Percentiles rank a stretch among this genome's conserved stretches.
phyloP scores from a whole-genome alignment of 371 early-diverging fungal genomes.

The Globomyces sp. region DNA sequence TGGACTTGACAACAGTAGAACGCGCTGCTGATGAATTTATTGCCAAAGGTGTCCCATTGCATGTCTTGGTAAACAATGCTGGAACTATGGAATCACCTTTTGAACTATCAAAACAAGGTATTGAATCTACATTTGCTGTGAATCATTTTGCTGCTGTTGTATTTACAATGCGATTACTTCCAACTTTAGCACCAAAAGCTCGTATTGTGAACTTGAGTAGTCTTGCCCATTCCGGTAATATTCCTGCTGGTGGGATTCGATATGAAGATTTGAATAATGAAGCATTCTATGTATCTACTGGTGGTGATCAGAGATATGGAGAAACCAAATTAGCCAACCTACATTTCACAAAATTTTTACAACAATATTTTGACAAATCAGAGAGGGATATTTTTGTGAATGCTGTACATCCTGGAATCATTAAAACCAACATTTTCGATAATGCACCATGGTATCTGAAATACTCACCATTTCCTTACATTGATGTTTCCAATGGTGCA shows the following conservation, averaged over 20 bases:
- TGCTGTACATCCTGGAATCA: slow-evolving; percentile 37
- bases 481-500: slow-evolving; percentile 24
- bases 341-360: slow-evolving; percentile 40
- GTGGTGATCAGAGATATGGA: slow-evolving; percentile 24
- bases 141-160: slow-evolving; percentile 67
- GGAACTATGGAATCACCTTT: slow-evolving; percentile 54
- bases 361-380: slow-evolving; percentile 35
- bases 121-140: slow-evolving; percentile 74
- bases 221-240: slow-evolving; percentile 36
- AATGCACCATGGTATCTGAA: too few species aligned
- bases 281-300: slow-evolving; percentile 7
- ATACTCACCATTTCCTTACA: too few species aligned
- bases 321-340: slow-evolving; percentile 38
- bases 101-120: slow-evolving; percentile 61
- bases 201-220: slow-evolving; percentile 62
- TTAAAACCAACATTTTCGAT: background rate
- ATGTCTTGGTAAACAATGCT: slow-evolving; percentile 62
- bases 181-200: slow-evolving; percentile 30
- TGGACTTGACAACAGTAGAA: slow-evolving; percentile 42
- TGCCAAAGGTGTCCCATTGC: slow-evolving; percentile 22
- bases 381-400: slow-evolving; percentile 21
- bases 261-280: slow-evolving; percentile 35
- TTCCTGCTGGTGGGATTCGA: slow-evolving; percentile 28
- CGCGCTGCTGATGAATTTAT: slow-evolving; percentile 30
- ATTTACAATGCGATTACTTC: background rate